These are phyloP conservation scores for Backusella tarrabulga DNA, from an alignment of 192 early-diverging fungal genomes.

Conservation along the genomic window DNA sequence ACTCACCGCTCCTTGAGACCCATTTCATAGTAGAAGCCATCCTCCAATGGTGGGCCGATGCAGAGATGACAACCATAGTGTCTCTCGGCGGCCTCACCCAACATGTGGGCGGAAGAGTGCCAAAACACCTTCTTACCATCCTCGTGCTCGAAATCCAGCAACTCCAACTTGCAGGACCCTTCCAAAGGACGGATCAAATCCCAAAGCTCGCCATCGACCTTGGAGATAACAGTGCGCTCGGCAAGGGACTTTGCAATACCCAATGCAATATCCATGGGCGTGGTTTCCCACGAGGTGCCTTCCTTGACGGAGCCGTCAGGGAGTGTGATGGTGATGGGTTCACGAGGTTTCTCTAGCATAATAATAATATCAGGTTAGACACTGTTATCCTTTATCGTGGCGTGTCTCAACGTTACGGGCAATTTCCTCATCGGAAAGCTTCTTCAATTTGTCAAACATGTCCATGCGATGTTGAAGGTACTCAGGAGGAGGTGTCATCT, in stretches of 20 bases:
- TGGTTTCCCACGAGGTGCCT: constrained; percentile 92
- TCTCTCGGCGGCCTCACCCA: constrained; percentile 96
- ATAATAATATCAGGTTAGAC: not conserved
- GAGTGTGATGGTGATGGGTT: constrained; percentile 79
- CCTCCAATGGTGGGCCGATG: constrained; percentile 93
- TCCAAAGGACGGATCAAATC: constrained; percentile 91
- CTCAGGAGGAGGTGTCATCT: constrained; percentile 67
- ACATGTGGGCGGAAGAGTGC: constrained; percentile 97
- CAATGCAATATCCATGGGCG: constrained; percentile 89
- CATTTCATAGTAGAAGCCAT: constrained; percentile 98
- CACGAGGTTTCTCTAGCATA: constrained; percentile 65
- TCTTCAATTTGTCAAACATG: constrained; percentile 77
- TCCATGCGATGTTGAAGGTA: constrained; percentile 78
- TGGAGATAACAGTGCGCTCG: constrained; percentile 91
- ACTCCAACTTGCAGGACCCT: constrained; percentile 72
- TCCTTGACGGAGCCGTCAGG: constrained; percentile 82
- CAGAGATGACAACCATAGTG: constrained; percentile 98
- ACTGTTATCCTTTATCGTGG: not conserved
- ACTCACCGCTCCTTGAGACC: constrained; percentile 66
- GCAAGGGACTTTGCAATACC: constrained; percentile 86
- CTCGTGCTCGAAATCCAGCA: constrained; percentile 91
- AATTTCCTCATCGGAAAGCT: constrained; percentile 59
- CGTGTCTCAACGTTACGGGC: constrained; percentile 44
- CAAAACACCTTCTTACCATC: constrained; percentile 96
- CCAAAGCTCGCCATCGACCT: constrained; percentile 87